Evolutionary conservation across 1,139 yeast genomes (phyloP).

Genomic region (Kurtzmaniella quercitrusa): DNA sequence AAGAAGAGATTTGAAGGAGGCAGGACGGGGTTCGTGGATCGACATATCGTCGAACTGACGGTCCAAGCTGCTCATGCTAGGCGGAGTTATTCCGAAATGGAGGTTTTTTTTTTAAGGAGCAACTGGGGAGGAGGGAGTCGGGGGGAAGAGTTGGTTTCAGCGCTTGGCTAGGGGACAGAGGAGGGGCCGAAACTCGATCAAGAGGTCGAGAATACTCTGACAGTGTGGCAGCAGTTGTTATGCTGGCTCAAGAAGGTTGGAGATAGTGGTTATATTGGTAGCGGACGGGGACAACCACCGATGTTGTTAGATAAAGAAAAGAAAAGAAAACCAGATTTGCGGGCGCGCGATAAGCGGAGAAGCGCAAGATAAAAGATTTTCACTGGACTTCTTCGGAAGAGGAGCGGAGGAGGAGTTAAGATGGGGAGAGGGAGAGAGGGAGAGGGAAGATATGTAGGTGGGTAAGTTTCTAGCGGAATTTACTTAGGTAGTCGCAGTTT

Average conservation of each 20-base stretch:
- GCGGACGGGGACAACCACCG: too few species aligned
- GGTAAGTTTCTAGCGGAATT: too few species aligned
- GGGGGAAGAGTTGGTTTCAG: not conserved
- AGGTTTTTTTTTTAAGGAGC: not conserved
- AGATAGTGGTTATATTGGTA: not conserved
- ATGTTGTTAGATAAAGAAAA: not conserved
- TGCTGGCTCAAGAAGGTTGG: not conserved
- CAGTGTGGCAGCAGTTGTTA: too few species aligned
- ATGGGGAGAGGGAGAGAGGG: not conserved
- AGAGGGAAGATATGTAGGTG: not conserved
- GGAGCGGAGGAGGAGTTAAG: not conserved
- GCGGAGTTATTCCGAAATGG: not conserved
- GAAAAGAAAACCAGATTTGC: not conserved
- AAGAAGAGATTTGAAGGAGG: constrained; percentile 1
- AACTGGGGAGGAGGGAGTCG: not conserved
- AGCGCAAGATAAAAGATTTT: not conserved
- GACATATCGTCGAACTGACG: constrained; percentile 6
- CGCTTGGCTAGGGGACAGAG: not conserved
- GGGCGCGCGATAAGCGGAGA: not conserved
- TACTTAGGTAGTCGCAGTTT: too few species aligned
- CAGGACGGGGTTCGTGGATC: constrained; percentile 3
- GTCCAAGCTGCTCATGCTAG: constrained; percentile 6
- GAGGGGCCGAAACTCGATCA: too few species aligned
- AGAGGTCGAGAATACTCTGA: too few species aligned
- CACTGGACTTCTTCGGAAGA: not conserved